Percentiles rank a stretch among this genome's conserved stretches.
Evolutionary conservation across 345 rosid genomes (phyloP).

Genomic region (Camelina hispida): DNA sequence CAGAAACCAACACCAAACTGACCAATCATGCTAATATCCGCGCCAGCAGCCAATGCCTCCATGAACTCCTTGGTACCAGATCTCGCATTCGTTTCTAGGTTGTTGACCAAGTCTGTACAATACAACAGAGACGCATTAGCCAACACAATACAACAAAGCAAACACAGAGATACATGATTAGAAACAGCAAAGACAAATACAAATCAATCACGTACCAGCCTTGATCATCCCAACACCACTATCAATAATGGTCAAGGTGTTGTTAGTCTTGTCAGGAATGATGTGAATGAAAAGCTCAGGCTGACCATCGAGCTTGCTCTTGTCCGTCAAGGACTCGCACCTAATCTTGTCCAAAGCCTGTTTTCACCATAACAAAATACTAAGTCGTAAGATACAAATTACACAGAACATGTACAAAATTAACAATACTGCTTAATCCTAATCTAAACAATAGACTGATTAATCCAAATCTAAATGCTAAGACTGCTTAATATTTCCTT

Average conservation of each 20-base stretch:
- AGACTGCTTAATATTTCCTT: neutral
- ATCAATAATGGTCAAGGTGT: conserved; percentile 69
- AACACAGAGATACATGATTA: neutral
- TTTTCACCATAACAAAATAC: neutral
- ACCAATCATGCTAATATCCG: conserved; percentile 92
- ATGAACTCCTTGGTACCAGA: conserved; percentile 92
- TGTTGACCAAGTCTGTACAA: conserved; percentile 78
- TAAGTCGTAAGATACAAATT: neutral
- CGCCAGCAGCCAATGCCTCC: conserved; percentile 92
- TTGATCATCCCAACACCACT: conserved; percentile 93
- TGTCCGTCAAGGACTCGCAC: conserved; percentile 53
- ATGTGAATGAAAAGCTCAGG: conserved; percentile 88
- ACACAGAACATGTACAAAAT: neutral
- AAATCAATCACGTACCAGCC: conserved; percentile 61
- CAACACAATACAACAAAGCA: neutral
- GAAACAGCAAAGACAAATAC: neutral
- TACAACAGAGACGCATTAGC: neutral
- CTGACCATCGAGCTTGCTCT: conserved; percentile 69
- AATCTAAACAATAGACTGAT: neutral
- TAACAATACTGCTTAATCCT: no score
- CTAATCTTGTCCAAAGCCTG: conserved; percentile 93
- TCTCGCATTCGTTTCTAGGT: conserved; percentile 87
- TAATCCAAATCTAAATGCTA: neutral
- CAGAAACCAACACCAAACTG: conserved; percentile 94
- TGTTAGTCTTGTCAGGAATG: conserved; percentile 74